Evolutionary conservation across 805 yeast genomes (phyloP), one percentile per base, ranked within the genome.

Genomic region (Hanseniaspora lachancei): DNA sequence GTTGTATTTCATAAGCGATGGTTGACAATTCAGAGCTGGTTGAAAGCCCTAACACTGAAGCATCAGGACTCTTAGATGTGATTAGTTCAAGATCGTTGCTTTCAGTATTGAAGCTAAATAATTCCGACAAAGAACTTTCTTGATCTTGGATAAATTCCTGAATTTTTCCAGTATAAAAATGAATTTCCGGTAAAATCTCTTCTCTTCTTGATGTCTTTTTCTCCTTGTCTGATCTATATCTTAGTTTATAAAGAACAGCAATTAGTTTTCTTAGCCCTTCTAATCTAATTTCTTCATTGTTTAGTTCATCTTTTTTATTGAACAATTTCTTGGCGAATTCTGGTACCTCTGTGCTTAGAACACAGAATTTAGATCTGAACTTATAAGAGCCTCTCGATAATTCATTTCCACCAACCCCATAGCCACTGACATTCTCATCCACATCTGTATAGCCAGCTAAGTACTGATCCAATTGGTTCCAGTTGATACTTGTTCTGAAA

Each of bases 391-490:
- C 76, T 18, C 75, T 79, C 13, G 80, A 79, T 16, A 46, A 2
- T 4, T 15, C 18, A n/a, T 32, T 32, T 13, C 29, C 21, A 5
- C 18, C 16, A 23, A 27, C 13, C 16, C 16, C 29, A 41, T 41
- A 41, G 10, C 29, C 29, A 13, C 23, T n/a, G 10, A 27, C 10
- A 42, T 27, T 23, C 15, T 38, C 8, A 66, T 60, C 56, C 79
- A 70, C 1, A 60, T 88, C 96, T 32, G 84, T 89, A 65, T 83
- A 86, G 3, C 98, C 98, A 0, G 97, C 95, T n/a, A 89, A 67
- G 24, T 79, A 78, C 63, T 88, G 96, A 70, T 93, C 99, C 61
- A 89, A 74, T 59, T 82, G 84, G 62, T 89, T 89, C 98, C 98
- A 93, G 59, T 89, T 89, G 59, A 80, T 77, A 15, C 73, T 70